These are phyloP conservation scores for Populus euphratica DNA, from an alignment of 345 rosid species.

Conservation along the genomic window DNA sequence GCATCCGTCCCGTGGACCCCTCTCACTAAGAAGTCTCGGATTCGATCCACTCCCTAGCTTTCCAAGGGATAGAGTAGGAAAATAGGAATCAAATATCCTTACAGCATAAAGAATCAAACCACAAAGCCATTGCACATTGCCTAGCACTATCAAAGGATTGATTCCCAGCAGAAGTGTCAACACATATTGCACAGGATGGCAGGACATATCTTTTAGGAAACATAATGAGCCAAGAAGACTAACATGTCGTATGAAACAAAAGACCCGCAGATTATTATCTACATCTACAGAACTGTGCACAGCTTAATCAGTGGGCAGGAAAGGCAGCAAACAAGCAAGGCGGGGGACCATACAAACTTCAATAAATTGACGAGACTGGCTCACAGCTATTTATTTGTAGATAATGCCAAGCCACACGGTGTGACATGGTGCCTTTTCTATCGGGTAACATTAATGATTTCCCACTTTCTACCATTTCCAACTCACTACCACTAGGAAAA, in stretches of 20 bases:
- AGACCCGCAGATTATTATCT: background rate
- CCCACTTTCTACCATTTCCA: background rate
- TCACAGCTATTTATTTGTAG: background rate
- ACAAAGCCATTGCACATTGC: too few relatives aligned
- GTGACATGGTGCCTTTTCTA: background rate
- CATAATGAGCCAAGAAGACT: background rate
- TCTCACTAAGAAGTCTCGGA: background rate
- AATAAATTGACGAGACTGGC: background rate
- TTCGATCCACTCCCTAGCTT: background rate
- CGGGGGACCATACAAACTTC: background rate
- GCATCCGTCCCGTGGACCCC: background rate
- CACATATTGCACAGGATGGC: background rate
- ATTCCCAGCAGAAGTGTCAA: background rate
- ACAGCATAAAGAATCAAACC: too few relatives aligned
- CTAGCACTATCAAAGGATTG: background rate
- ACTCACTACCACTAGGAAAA: background rate
- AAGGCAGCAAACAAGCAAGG: background rate
- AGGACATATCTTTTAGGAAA: background rate
- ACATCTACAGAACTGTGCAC: background rate
- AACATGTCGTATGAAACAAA: background rate
- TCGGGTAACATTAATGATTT: background rate
- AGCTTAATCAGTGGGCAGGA: background rate
- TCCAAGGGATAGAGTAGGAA: too few relatives aligned
- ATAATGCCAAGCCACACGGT: background rate
- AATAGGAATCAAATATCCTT: too few relatives aligned